Percentiles rank a stretch among this genome's conserved stretches.
phyloP scores from a whole-genome alignment of 345 rosid genomes.

The Murraya paniculata region DNA sequence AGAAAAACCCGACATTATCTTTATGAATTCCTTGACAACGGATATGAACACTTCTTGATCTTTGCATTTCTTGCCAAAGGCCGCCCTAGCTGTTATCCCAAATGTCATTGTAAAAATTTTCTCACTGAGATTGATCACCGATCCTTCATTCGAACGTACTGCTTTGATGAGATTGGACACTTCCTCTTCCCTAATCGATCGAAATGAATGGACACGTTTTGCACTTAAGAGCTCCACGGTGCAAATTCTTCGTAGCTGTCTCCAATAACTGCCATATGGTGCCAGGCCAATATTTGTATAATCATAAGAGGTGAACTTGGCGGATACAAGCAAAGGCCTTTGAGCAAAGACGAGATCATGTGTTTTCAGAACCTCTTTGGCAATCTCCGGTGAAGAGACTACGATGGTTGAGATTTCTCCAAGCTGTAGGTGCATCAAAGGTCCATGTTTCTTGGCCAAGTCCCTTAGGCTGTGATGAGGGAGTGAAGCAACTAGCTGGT shows the following conservation, averaged over 20 bases:
- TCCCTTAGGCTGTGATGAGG: constrained; percentile 20
- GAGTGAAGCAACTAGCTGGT: constrained; percentile 17
- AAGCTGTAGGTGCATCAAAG: constrained; percentile 29
- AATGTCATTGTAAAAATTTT: not conserved
- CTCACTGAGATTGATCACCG: not conserved
- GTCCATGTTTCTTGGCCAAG: constrained; percentile 26
- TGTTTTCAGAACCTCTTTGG: constrained; percentile 23
- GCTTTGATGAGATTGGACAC: not conserved
- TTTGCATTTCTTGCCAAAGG: not conserved
- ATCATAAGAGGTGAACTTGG: constrained; percentile 6
- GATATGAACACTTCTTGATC: constrained; percentile 10
- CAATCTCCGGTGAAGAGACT: constrained; percentile 18
- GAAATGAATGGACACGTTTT: not conserved
- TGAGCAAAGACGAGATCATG: constrained; percentile 28
- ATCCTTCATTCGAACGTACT: not conserved
- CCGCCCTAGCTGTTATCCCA: constrained; percentile 8
- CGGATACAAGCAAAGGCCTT: constrained; percentile 17
- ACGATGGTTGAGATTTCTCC: constrained; percentile 28
- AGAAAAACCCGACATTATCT: constrained; percentile 25
- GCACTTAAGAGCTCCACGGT: not conserved
- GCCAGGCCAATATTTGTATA: not conserved
- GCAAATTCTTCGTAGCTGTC: constrained; percentile 4
- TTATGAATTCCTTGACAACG: constrained; percentile 23
- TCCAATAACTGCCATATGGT: constrained; percentile 10
- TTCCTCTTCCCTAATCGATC: constrained; percentile 11